A percentile compares a stretch with the other conserved stretches of the same genome.
phyloP scores from a whole-genome alignment of 139 green algal genomes.

The Chlorella sp. region DNA sequence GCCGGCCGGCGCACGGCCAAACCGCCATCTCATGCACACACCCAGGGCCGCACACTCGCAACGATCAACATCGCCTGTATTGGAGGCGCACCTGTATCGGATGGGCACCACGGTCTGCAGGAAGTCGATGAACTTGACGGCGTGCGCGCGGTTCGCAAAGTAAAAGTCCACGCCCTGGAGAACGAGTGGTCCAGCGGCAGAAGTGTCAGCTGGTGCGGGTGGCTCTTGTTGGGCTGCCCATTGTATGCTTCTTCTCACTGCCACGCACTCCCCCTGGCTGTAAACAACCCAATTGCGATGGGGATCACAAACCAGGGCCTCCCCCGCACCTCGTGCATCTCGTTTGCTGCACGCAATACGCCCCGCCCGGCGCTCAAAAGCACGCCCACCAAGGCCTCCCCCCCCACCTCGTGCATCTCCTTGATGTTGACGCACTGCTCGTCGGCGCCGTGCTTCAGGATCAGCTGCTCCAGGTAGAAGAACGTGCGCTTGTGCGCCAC shows the following conservation, averaged over 20 bases:
- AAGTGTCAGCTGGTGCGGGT: too few species aligned
- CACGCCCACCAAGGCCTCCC: not conserved
- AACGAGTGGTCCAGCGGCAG: conserved; percentile 2
- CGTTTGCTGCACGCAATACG: too few species aligned
- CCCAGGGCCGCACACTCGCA: too few species aligned
- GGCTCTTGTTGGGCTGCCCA: too few species aligned
- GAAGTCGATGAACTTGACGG: conserved; percentile 96
- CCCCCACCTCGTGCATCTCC: conserved; percentile 72
- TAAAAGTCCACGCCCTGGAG: conserved; percentile 94
- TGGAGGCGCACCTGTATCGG: conserved; percentile 31
- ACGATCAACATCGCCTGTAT: too few species aligned
- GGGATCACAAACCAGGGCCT: too few species aligned
- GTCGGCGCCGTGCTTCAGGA: conserved; percentile 93
- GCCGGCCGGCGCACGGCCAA: not conserved
- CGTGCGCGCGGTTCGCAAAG: conserved; percentile 86
- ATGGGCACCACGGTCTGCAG: conserved; percentile 66
- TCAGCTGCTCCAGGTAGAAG: conserved; percentile 98
- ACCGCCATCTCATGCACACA: not conserved
- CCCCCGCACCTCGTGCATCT: too few species aligned
- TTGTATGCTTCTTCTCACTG: too few species aligned
- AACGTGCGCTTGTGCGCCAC: conserved; percentile 98
- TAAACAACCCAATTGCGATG: too few species aligned
- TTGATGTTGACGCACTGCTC: conserved; percentile 81
- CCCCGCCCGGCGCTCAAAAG: not conserved
- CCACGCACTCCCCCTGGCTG: too few species aligned